Conservation (phyloP, 2,329 filamentous ascomycete genomes). For the Penicillium corylophilum region DNA sequence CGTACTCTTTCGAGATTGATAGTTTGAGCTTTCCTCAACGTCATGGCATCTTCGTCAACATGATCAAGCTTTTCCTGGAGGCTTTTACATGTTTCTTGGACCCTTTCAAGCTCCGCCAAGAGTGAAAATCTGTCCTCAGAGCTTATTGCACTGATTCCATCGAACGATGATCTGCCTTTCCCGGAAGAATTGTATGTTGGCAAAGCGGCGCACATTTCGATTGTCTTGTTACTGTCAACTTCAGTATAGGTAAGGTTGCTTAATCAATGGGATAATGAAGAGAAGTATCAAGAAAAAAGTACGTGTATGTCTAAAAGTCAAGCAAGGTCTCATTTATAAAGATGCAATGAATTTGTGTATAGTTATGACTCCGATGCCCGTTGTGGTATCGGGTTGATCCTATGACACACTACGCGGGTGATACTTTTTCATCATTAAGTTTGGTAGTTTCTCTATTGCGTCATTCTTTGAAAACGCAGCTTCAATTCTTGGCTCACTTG, state of each 20-base stretch:
- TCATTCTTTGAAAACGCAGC: too few species aligned
- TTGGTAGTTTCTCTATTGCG: too few species aligned
- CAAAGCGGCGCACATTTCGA: not conserved
- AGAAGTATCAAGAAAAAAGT: not conserved
- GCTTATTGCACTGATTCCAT: not conserved
- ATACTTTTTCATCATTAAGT: not conserved
- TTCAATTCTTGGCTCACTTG: too few species aligned
- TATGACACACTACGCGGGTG: not conserved
- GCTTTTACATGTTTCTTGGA: not conserved
- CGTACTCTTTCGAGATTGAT: slow-evolving; percentile 5
- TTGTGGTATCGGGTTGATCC: not conserved
- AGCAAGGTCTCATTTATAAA: not conserved
- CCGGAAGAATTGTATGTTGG: not conserved
- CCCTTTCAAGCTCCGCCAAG: not conserved
- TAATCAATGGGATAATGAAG: not conserved
- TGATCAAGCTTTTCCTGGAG: not conserved
- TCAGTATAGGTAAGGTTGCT: not conserved
- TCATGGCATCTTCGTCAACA: not conserved
- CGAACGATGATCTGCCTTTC: not conserved
- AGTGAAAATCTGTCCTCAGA: not conserved
- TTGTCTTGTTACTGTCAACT: not conserved
- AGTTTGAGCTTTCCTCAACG: not conserved
- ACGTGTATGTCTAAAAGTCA: not conserved
- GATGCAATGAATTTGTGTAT: not conserved
- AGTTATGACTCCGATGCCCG: not conserved